A percentile compares a stretch with the other conserved stretches of the same genome.
These are phyloP conservation scores for Leucosporidium creatinivorum DNA, from an alignment of 768 basidiomycete genomes.

Conservation along the genomic window DNA sequence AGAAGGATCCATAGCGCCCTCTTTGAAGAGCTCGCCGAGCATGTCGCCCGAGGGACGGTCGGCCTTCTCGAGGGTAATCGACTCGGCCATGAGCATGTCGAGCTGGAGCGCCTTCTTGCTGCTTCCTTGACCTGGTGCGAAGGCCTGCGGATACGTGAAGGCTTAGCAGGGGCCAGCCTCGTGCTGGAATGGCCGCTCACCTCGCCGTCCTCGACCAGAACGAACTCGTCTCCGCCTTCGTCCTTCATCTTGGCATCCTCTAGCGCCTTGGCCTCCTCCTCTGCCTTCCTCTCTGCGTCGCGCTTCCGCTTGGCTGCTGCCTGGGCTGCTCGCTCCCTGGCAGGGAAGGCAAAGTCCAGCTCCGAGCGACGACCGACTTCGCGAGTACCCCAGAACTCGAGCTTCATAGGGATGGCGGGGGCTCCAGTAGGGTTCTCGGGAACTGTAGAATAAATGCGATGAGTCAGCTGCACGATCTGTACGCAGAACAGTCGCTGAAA, in stretches of 20 bases:
- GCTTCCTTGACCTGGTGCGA: background rate
- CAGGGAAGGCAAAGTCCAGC: constrained; percentile 27
- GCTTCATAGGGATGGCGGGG: background rate
- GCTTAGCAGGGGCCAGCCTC: background rate
- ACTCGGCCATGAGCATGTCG: constrained; percentile 18
- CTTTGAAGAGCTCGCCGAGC: constrained; percentile 38
- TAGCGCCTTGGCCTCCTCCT: background rate
- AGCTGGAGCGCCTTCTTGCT: background rate
- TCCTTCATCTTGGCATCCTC: background rate
- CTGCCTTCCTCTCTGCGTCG: background rate
- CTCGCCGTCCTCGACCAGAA: background rate
- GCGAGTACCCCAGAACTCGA: constrained; percentile 23
- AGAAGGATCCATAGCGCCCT: constrained; percentile 52
- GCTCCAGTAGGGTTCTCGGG: constrained; percentile 7
- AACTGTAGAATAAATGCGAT: too few species aligned
- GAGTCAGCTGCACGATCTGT: background rate
- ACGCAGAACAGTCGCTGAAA: background rate
- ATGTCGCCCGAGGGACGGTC: constrained; percentile 11
- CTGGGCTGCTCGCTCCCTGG: background rate
- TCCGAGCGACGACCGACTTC: constrained; percentile 3
- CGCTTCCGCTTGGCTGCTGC: constrained; percentile 1
- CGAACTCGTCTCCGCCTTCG: background rate
- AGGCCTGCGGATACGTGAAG: background rate
- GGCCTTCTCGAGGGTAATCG: constrained; percentile 12
- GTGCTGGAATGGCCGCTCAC: background rate